Percentiles rank a stretch among this genome's conserved stretches.
These are phyloP conservation scores for Colletotrichum sublineola DNA, from an alignment of 2,329 filamentous ascomycete species.

Conservation along the genomic window DNA sequence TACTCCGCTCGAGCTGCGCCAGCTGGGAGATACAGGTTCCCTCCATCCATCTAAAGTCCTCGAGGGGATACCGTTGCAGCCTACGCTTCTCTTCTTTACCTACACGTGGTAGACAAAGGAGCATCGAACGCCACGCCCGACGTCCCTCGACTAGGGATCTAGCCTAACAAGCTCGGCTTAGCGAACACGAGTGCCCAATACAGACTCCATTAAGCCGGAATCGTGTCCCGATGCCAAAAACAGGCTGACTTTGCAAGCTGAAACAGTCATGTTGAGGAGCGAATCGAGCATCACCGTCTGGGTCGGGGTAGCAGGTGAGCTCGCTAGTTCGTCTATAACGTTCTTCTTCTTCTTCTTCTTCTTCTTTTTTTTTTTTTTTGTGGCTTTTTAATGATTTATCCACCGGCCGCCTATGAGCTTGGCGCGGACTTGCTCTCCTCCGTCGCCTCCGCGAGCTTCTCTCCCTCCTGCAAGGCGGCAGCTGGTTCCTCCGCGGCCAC, in stretches of 20 bases:
- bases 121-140: conserved; percentile 18
- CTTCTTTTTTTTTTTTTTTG: background rate
- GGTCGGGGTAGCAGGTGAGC: background rate
- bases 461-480: conserved; percentile 19
- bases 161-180: background rate
- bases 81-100: background rate
- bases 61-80: background rate
- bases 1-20: background rate
- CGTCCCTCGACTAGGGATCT: conserved; percentile 16
- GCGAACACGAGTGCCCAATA: background rate
- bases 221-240: background rate
- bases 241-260: background rate
- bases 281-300: background rate
- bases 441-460: conserved; percentile 30
- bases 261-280: background rate
- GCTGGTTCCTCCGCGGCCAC: conserved; percentile 30
- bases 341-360: background rate
- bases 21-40: background rate
- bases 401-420: conserved; percentile 22
- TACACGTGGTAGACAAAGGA: conserved; percentile 23
- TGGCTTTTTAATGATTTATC: conserved; percentile 17
- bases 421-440: conserved; percentile 41
- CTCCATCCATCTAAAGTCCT: no score
- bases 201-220: background rate
- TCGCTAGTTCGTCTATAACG: conserved; percentile 7